Base-by-base conservation (phyloP, 2,329 filamentous ascomycete genomes). In the Beauveria sp. region DNA sequence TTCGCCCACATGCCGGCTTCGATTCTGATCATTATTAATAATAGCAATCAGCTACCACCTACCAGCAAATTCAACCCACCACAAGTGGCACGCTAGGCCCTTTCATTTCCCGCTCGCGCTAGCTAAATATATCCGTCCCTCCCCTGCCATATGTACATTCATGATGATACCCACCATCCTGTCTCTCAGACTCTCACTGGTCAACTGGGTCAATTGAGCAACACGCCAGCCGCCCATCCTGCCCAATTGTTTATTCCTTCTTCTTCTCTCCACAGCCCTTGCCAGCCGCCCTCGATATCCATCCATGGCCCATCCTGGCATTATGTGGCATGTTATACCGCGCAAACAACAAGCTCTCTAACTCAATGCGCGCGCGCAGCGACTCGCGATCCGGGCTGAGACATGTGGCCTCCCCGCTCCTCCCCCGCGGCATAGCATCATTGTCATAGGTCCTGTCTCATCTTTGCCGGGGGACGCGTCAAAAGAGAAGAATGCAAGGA, bases 61-160 rank as follows among this genome's bases (percentile, higher is more conserved):
- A 12, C 30, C 30, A 34, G 30, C 30, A 34, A 34, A 10, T 34
- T 34, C 30, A 34, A 34, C 30, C 30, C 30, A 34, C 30, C 30
- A 34, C 30, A 34, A 34, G 30, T 34, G 30, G 47, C 41, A n/a
- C 10, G 24, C 28, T 26, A 28, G 34, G 43, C 44, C 58, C 43
- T 47, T 56, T 61, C 59, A 61, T 61, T 61, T 61, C 59, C 59
- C 52, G 18, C 37, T 34, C 30, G 52, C 51, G 52, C 52, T 40
- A 20, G 46, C 59, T 61, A 56, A 61, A 61, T 55, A 61, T 61
- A 61, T 61, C 52, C 34, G 16, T 14, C 51, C 51, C n/a, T 41
- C 43, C 51, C 51, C 22, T 47, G 41, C 30, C 18, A 40, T 34
- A 34, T 34, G 30, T 34, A 34, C 30, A 28, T 8, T 1, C 26